Evolutionary conservation across 164 flowering plant species (phyloP).

Genomic region (Vitis rupestris): DNA sequence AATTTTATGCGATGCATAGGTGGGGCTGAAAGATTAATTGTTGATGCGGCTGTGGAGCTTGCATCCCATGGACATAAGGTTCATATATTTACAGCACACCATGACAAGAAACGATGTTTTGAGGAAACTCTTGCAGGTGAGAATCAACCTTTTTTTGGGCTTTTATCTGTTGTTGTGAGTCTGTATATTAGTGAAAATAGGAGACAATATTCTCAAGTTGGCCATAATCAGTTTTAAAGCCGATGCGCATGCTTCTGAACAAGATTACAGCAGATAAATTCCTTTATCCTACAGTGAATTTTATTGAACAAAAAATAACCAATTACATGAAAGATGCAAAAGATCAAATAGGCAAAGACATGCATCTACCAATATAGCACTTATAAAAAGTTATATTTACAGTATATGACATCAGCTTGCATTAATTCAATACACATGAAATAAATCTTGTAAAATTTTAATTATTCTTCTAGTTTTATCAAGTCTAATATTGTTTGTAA

Average conservation of each 20-base stretch:
- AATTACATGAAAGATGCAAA: too few relatives aligned
- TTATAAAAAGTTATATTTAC: too few relatives aligned
- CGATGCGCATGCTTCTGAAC: background rate
- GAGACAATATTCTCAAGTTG: background rate
- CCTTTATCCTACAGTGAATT: too few relatives aligned
- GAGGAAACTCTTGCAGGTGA: slow-evolving; percentile 88
- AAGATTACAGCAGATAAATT: background rate
- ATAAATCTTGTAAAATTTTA: too few relatives aligned
- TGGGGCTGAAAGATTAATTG: slow-evolving; percentile 95
- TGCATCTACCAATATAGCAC: too few relatives aligned
- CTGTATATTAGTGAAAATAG: background rate
- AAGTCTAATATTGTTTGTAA: too few relatives aligned
- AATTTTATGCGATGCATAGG: slow-evolving; percentile 39
- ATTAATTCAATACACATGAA: too few relatives aligned
- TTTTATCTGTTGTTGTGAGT: background rate
- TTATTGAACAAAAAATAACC: too few relatives aligned
- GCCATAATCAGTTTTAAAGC: background rate
- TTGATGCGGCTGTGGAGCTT: slow-evolving; percentile 90
- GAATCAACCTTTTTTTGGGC: background rate
- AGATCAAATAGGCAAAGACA: too few relatives aligned
- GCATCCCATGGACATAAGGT: slow-evolving; percentile 78
- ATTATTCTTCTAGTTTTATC: too few relatives aligned
- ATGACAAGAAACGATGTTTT: slow-evolving; percentile 83
- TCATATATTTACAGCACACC: slow-evolving; percentile 87
- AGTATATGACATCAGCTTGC: too few relatives aligned